Evolutionary conservation across 495 filamentous ascomycete genomes (phyloP), one percentile per base, ranked within the genome.

Genomic region (Cetradonia linearis): DNA sequence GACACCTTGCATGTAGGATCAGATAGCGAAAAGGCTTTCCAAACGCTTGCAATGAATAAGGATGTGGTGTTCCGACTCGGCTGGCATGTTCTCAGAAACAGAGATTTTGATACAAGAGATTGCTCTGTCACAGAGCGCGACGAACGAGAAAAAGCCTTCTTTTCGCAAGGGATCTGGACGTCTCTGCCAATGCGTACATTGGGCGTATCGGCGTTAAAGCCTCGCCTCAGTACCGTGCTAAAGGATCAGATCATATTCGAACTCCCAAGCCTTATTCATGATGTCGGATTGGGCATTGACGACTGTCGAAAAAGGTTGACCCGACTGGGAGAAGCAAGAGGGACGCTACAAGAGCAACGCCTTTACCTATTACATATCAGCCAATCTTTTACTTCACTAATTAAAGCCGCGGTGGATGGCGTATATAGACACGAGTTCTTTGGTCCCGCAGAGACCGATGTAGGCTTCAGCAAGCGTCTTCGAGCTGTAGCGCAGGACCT

Each of bases 361-460:
- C 65, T 66, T 1, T 83, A 81, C 60, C 70, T 87, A 28, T 57
- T 80, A 2, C 63, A 77, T 13, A 63, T 83, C 37, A 82, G 80
- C 65, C 67, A 82, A 61, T 33, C 50, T 0, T 84, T 84, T 65
- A 70, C 75, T 20, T 54, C 52, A 5, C 64, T 86, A 0, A 70
- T 79, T 57, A 78, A 79, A 62, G 71, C 74, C 9, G 74, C 81
- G 11, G 67, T 76, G 1, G 73, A 82, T 50, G 85, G 84, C 3
- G 76, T 72, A 4, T 88, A 87, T 62, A 74, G 70, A 57, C 68
- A 80, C 47, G 36, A 62, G 0, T 86, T 86, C 65, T 87, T 87
- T 62, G 71, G 67, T 1, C 69, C 76, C 60, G 72, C 72, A 6
- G 63, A 71, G 37, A 65, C 71, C 0, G 44, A 68, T 1, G 34